Conservation (phyloP, 73 alveolate species). For the Paramecium tetraurelia region DNA sequence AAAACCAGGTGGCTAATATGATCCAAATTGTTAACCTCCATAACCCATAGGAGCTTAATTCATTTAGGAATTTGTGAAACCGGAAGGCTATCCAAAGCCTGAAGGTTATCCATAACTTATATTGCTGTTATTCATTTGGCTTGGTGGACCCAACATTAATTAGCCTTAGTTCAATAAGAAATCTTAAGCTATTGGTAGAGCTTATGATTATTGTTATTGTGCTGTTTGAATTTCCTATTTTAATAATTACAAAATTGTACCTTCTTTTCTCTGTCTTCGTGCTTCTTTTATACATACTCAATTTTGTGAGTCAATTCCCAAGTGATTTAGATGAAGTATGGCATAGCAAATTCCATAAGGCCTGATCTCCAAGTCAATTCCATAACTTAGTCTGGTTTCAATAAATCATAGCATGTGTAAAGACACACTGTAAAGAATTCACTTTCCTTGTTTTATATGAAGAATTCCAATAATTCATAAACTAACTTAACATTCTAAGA, state of each 20-base stretch:
- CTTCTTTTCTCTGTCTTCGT: conserved; percentile 92
- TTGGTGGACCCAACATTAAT: conserved; percentile 14
- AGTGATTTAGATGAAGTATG: conserved; percentile 95
- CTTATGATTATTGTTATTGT: neutral
- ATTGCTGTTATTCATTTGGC: neutral
- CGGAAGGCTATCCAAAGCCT: neutral
- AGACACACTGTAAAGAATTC: conserved; percentile 96
- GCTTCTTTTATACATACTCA: conserved; percentile 89
- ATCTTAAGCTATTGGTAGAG: conserved; percentile 6
- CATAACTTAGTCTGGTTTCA: conserved; percentile 97
- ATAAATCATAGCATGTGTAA: conserved; percentile 96
- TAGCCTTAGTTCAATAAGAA: neutral
- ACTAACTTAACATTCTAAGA: conserved; percentile 89
- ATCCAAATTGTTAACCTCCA: conserved; percentile 1
- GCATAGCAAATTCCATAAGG: conserved; percentile 95
- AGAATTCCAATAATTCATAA: conserved; percentile 91
- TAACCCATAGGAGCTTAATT: neutral
- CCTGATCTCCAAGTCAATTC: conserved; percentile 98
- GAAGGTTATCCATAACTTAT: neutral
- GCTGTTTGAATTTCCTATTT: conserved; percentile 29
- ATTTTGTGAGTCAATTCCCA: conserved; percentile 92
- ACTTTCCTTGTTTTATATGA: conserved; percentile 91
- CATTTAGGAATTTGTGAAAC: neutral
- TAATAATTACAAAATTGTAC: neutral
- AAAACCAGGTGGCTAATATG: neutral